Evolutionary conservation across 1,284 basidiomycete genomes (phyloP), one percentile per base, ranked within the genome.

Genomic region (Rhodotorula sp.): DNA sequence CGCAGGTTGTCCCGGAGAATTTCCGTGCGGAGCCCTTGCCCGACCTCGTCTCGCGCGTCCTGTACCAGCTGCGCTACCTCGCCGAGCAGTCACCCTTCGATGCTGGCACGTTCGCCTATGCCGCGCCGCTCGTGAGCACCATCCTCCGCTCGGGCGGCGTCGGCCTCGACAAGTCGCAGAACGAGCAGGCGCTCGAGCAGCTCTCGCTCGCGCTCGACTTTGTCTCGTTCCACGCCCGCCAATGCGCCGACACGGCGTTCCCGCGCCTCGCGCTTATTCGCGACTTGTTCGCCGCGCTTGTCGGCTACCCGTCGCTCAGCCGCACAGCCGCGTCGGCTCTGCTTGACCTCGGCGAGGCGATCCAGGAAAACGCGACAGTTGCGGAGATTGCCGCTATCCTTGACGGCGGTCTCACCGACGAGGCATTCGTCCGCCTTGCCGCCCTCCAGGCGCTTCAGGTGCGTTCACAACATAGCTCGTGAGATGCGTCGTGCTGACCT

Each of bases 361-460:
- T 97, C 67, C 86, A 88, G 71, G 83, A 85, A 19, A 90, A 85
- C 45, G 89, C 90, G 0, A 86, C 87, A 0, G 78, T 80, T 1
- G 85, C 85, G 21, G 93, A 97, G 80, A 86, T 89, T 4, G 78
- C 82, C 7, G 85, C 88, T 21, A 84, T 99, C 58, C 83, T 98
- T 41, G 82, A 81, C 17, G 92, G 92, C 17, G 90, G 89, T 0
- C 85, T 99, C 17, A 84, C 87, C n/a, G 91, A 94, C 76, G 97
- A 99, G 78, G 89, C 90, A 0, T 91, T 93, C 79, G 92, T 92
- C 8, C 87, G 96, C 52, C 91, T 91, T 76, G 90, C 94, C 8
- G 92, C 91, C 78, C 84, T 99, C n/a, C 94, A 97, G 79, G 87
- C 94, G 0, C 84, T 98, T 10, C 92, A 93, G 85, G 91, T 91